Evolutionary conservation across 345 rosid genomes (phyloP).

Genomic region (Raphanus raphanistrum): DNA sequence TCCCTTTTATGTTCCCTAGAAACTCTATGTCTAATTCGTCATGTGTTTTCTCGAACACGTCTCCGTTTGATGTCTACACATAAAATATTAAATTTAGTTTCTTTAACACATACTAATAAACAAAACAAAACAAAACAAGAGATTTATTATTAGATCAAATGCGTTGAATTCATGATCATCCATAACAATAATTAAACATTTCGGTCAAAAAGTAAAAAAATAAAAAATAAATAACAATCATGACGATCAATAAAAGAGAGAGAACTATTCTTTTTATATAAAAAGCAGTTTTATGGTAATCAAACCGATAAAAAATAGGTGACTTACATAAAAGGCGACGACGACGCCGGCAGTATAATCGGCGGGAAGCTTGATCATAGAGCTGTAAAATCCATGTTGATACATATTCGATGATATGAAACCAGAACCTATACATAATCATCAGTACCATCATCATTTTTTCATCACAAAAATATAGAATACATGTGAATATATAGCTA

Average conservation of each 20-base stretch:
- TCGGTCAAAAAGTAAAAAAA: background rate
- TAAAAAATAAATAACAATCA: background rate
- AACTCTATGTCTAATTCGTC: conserved; percentile 96
- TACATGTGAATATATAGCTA: background rate
- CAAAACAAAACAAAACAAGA: background rate
- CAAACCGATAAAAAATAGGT: background rate
- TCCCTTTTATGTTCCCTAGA: conserved; percentile 74
- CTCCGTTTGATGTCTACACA: conserved; percentile 76
- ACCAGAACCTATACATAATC: conserved; percentile 62
- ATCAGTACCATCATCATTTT: background rate
- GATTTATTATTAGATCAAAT: background rate
- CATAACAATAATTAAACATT: background rate
- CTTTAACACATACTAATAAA: background rate
- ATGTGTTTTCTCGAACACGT: conserved; percentile 75
- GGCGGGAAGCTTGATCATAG: conserved; percentile 79
- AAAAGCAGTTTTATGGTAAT: background rate
- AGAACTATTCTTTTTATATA: background rate
- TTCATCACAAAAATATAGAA: background rate
- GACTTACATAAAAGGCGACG: conserved; percentile 82
- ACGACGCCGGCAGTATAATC: conserved; percentile 87
- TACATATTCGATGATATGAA: conserved; percentile 84
- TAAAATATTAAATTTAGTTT: background rate
- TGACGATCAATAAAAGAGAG: background rate
- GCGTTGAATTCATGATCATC: background rate
- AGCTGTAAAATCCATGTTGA: conserved; percentile 80